Evolutionary conservation across 768 basidiomycete genomes (phyloP).

Genomic region (Solioccasus polychromus): DNA sequence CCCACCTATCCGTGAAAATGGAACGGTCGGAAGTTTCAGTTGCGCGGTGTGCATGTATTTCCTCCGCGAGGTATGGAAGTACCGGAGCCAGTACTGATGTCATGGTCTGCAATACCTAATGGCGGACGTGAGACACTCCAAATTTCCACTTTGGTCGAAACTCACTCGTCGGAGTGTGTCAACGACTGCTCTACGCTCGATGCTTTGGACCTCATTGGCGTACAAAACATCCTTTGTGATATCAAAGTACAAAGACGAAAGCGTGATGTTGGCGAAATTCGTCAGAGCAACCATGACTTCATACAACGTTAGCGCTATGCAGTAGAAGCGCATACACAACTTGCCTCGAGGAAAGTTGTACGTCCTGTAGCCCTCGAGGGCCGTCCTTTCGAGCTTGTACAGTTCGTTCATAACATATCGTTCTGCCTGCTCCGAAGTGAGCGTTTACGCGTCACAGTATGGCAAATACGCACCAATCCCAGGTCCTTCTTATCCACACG

Average conservation of each 20-base stretch:
- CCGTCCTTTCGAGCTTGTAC: slow-evolving; percentile 63
- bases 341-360: slow-evolving; percentile 85
- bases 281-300: slow-evolving; percentile 70
- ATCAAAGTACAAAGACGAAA: slow-evolving; percentile 92
- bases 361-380: slow-evolving; percentile 62
- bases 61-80: slow-evolving; percentile 88
- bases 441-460: neutral
- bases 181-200: slow-evolving; percentile 60
- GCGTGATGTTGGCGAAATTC: slow-evolving; percentile 76
- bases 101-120: slow-evolving; percentile 64
- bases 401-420: slow-evolving; percentile 85
- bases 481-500: slow-evolving; percentile 41
- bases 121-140: neutral
- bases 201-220: slow-evolving; percentile 51
- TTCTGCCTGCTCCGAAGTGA: slow-evolving; percentile 56
- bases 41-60: slow-evolving; percentile 51
- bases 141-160: neutral
- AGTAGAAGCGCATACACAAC: neutral
- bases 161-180: slow-evolving; percentile 70
- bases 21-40: slow-evolving; percentile 37
- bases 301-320: slow-evolving; percentile 1
- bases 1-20: slow-evolving; percentile 73
- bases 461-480: slow-evolving; percentile 52
- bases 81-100: slow-evolving; percentile 78
- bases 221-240: slow-evolving; percentile 90